Evolutionary conservation across 352 stramenopile species (phyloP), one percentile per base, ranked within the genome.

Genomic region (Phytophthora citrophthora): DNA sequence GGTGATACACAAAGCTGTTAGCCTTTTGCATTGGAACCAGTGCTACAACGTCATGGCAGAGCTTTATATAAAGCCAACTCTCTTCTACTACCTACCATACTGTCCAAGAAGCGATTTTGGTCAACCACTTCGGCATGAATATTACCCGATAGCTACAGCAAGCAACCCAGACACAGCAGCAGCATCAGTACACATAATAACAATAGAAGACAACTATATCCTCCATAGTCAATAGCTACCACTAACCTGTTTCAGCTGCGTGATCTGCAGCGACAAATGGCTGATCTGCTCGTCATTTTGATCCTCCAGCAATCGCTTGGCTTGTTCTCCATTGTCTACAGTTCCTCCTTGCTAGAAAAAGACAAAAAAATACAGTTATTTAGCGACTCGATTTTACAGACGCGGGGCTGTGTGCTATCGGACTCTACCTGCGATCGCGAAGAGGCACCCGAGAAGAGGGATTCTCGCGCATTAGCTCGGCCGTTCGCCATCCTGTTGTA

Each of bases 271-370:
- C 61, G 86, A 94, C 61, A 96, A 66, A 59, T 94, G 86, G 64
- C 83, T 93, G 52, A 96, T 93, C 61, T 96, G 84, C 64, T 94
- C 86, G 31, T 96, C 86, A 40, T 96, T 96, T 47, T 96, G 88
- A 38, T 94, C 88, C 48, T 96, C 88, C 29, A 94, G 68, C 29
- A 96, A 70, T 31, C 80, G 66, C 57, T 89, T 88, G 11, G 86
- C 86, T 38, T 96, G 88, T 31, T 96, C 88, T 5, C 79, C 77
- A 43, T 82, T 95, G 51, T 92, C 72, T 7, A 61, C 72, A 32
- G 29, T 70, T 27, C 62, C 59, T 51, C 71, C 72, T 47, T 58
- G 32, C 81, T 90, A 41, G n/a, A 54, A 23, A 1, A 63, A 24
- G 1, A 31, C 18, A 23, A 36, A 5, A 43, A 46, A 16, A 58